Conservation (phyloP, 2,329 filamentous ascomycete species). For the Lachnellula suecica region DNA sequence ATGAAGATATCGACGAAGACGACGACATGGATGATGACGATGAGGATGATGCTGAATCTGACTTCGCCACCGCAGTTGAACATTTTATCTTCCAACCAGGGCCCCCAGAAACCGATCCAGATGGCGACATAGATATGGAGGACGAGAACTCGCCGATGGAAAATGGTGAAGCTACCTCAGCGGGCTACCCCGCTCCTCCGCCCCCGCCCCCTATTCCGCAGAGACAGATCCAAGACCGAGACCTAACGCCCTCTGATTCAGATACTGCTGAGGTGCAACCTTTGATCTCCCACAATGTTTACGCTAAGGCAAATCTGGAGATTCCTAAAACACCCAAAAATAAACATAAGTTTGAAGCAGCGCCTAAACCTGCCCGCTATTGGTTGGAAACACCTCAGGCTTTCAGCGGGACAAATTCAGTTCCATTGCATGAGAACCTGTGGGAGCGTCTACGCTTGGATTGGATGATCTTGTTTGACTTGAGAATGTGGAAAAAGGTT, state of each 20-base stretch:
- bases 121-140: conserved; percentile 45
- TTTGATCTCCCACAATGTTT: conserved; percentile 59
- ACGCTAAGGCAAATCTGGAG: conserved; percentile 63
- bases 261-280: conserved; percentile 63
- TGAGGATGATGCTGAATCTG: conserved; percentile 40
- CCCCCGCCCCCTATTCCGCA: conserved; percentile 52
- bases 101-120: conserved; percentile 39
- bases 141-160: conserved; percentile 62
- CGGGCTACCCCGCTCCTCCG: conserved; percentile 69
- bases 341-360: conserved; percentile 40
- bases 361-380: conserved; percentile 71
- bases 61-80: conserved; percentile 4
- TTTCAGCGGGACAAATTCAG: conserved; percentile 61
- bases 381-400: conserved; percentile 81
- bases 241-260: conserved; percentile 69
- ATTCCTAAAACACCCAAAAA: conserved; percentile 79
- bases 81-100: conserved; percentile 12
- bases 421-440: conserved; percentile 79
- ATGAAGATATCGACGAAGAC: conserved; percentile 22
- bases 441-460: conserved; percentile 88
- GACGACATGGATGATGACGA: conserved; percentile 38
- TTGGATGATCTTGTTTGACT: conserved; percentile 91
- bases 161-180: conserved; percentile 74
- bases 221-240: conserved; percentile 51
- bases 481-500: conserved; percentile 95